phyloP scores from a whole-genome alignment of 495 filamentous ascomycete species.

The Trichoderma orchidacearum region DNA sequence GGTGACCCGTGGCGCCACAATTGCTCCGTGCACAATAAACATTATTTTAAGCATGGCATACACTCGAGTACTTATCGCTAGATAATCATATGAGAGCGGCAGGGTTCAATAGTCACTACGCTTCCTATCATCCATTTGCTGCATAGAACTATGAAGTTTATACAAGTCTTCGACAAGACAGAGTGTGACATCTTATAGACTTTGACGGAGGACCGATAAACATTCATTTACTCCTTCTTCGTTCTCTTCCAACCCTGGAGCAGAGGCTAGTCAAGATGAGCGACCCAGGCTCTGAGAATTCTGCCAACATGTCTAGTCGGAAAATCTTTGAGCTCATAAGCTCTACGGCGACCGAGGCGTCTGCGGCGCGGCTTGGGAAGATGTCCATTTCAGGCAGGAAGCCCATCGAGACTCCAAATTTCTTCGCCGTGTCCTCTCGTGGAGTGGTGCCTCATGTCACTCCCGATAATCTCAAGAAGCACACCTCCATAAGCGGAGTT shows the following conservation, averaged over 20 bases:
- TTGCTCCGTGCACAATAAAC: too few species aligned
- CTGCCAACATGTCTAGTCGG: constrained; percentile 1
- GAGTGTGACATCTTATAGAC: background rate
- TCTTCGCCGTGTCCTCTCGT: constrained; percentile 63
- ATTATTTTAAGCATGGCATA: too few species aligned
- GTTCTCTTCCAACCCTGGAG: background rate
- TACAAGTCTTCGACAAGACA: background rate
- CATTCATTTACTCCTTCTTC: background rate
- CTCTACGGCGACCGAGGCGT: constrained; percentile 14
- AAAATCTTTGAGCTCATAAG: constrained; percentile 31
- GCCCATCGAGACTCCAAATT: constrained; percentile 66
- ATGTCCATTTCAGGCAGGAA: constrained; percentile 45
- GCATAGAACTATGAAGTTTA: too few species aligned
- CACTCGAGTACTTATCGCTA: too few species aligned
- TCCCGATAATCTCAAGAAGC: constrained; percentile 62
- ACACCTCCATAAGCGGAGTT: constrained; percentile 50
- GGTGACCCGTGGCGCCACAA: too few species aligned
- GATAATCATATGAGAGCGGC: too few species aligned
- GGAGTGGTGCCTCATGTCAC: constrained; percentile 77
- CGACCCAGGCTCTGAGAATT: background rate
- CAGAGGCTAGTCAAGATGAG: background rate
- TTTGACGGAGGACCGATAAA: too few species aligned
- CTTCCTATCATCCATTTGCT: too few species aligned
- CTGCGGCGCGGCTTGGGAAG: constrained; percentile 42
- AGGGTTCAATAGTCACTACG: too few species aligned